Evolutionary conservation across 768 basidiomycete species (phyloP).

Genomic region (Coprinopsis sp.): DNA sequence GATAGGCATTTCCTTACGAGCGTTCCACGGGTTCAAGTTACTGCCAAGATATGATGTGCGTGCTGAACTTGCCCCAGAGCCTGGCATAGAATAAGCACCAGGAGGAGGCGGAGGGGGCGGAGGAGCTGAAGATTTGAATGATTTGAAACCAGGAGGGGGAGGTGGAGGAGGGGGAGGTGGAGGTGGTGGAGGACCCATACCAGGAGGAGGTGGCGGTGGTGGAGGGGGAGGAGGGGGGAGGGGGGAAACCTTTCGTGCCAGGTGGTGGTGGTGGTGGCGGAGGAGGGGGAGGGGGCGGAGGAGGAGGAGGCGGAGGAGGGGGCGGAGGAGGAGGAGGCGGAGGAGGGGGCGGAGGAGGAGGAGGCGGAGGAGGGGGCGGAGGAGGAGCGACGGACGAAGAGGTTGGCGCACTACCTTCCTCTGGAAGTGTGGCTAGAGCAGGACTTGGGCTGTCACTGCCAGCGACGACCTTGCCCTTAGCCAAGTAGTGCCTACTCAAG

Average conservation of each 20-base stretch:
- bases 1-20: conserved; percentile 81
- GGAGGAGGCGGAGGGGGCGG: conserved; percentile 34
- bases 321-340: conserved; percentile 17
- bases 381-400: conserved; percentile 18
- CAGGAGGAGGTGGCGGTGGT: conserved; percentile 28
- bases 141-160: conserved; percentile 22
- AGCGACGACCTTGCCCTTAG: conserved; percentile 41
- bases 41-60: conserved; percentile 59
- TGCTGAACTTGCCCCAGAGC: conserved; percentile 41
- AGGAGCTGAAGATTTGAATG: conserved; percentile 26
- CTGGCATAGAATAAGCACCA: conserved; percentile 27
- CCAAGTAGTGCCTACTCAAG: conserved; percentile 52
- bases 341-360: conserved; percentile 17
- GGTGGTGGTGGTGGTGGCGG: conserved; percentile 17
- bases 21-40: conserved; percentile 52
- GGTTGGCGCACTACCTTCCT: conserved; percentile 26
- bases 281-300: conserved; percentile 20
- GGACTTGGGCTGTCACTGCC: conserved; percentile 33
- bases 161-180: conserved; percentile 23
- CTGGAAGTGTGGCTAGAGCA: conserved; percentile 33
- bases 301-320: conserved; percentile 21
- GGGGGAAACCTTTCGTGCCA: conserved; percentile 10
- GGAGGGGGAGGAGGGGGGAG: conserved; percentile 33
- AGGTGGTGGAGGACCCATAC: conserved; percentile 19
- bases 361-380: conserved; percentile 21